Conservation (phyloP, 208 protist species). For the Leishmania turanica region DNA sequence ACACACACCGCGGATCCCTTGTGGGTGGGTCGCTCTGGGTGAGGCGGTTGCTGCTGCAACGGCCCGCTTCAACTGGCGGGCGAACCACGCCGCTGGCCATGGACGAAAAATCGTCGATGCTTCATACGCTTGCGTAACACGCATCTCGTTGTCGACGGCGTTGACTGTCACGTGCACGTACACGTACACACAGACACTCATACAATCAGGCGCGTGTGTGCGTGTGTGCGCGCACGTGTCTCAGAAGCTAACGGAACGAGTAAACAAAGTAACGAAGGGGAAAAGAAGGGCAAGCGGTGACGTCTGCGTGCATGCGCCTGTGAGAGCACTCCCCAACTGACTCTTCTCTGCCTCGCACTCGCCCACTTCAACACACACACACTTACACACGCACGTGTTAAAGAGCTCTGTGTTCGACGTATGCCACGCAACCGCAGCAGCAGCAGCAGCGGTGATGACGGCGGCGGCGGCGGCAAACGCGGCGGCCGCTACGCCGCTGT, state of each 20-base stretch:
- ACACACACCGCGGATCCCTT: no score
- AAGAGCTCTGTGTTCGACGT: not conserved
- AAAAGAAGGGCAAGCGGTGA: not conserved
- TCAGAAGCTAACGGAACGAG: not conserved
- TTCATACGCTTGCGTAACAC: not conserved
- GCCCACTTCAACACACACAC: not conserved
- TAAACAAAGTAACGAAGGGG: not conserved
- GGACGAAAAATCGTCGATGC: not conserved
- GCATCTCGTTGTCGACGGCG: not conserved
- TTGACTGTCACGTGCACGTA: not conserved
- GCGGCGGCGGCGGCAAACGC: conserved; percentile 10
- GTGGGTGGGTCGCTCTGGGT: not conserved
- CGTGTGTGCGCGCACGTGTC: not conserved
- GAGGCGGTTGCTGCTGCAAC: no score
- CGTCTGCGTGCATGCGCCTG: not conserved
- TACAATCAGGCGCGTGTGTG: not conserved
- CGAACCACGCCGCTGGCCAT: not conserved
- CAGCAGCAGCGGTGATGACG: not conserved
- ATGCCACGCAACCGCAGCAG: conserved; percentile 19
- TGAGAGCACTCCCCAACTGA: not conserved
- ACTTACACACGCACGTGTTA: not conserved
- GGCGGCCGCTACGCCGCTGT: conserved; percentile 72
- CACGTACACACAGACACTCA: not conserved
- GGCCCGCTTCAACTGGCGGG: not conserved
- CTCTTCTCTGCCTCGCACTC: not conserved